Evolutionary conservation across 2,329 filamentous ascomycete genomes (phyloP), one percentile per base, ranked within the genome.

Genomic region (Cordyceps javanica): DNA sequence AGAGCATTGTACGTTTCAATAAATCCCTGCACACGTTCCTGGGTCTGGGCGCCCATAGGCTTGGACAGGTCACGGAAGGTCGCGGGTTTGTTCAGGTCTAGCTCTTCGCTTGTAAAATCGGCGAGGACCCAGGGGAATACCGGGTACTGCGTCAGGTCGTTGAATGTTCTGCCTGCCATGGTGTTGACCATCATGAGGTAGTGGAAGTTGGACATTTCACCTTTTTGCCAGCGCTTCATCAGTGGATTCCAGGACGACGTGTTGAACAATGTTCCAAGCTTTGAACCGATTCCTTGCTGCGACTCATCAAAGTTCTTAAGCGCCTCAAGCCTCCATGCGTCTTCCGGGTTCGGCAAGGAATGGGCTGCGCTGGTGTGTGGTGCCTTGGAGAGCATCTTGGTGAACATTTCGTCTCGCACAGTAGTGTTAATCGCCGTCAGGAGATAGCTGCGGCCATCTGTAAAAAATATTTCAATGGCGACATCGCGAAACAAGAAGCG

Each of bases 101-200:
- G 78, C 68, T 97, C 91, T 19, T 96, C 88, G 65, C 93, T 97
- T 0, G 89, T 93, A 69, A 99, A 99, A 68, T 99, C 93, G 0
- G 94, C 92, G 46, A 99, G 76, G 3, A 99, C 87, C 94, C 94
- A 99, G 0, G 94, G 94, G 63, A 99, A 99, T 19, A 99, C 92
- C 0, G 94, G 94, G 66, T 99, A 99, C 67, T 99, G 95, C 0
- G 94, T 99, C 19, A 99, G 78, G 68, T 99, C 94, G 68, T 99
- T 99, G 76, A 99, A 99, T 0, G 94, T 97, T 54, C 94, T 82
- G 2, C 94, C 94, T 28, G 95, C 95, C 82, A 99, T 90, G 0
- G 94, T 97, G 68, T 99, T 99, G 67, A 99, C 86, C 60, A 97
- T 86, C 93, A 99, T 99, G 36, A 99, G 82, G 68, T 99, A 99